phyloP scores from a whole-genome alignment of 441 rosid genomes.

The Flueggea neowawraea region DNA sequence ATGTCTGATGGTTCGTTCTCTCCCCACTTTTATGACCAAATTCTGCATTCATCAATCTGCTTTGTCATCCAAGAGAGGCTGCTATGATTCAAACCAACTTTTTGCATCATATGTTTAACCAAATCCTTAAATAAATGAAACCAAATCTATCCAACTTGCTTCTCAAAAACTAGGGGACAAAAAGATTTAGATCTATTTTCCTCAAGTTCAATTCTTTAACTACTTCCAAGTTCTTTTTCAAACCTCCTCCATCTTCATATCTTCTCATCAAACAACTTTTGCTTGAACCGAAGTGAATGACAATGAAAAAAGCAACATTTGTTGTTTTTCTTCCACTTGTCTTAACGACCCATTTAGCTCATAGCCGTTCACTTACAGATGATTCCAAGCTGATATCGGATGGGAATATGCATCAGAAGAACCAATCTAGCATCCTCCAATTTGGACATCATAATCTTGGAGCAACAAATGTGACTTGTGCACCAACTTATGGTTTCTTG shows the following conservation, averaged over 20 bases:
- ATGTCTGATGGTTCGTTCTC: too few relatives aligned
- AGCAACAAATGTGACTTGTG: constrained; percentile 29
- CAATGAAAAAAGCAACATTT: constrained; percentile 11
- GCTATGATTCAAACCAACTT: too few relatives aligned
- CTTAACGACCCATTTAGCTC: constrained; percentile 7
- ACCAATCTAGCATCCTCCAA: constrained; percentile 2
- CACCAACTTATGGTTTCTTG: constrained; percentile 42
- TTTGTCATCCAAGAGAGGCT: too few relatives aligned
- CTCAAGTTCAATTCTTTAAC: too few relatives aligned
- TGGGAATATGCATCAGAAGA: constrained; percentile 3
- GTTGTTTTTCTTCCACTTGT: constrained; percentile 16
- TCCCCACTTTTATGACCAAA: too few relatives aligned
- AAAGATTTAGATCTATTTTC: too few relatives aligned
- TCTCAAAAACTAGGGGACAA: too few relatives aligned
- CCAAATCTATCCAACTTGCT: too few relatives aligned
- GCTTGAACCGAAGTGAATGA: background rate
- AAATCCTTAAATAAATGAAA: too few relatives aligned
- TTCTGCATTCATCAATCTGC: too few relatives aligned
- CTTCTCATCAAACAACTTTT: background rate
- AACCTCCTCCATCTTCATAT: background rate
- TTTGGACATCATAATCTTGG: background rate
- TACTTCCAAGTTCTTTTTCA: too few relatives aligned
- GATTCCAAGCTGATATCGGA: constrained; percentile 8
- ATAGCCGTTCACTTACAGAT: constrained; percentile 19
- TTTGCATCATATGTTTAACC: too few relatives aligned